phyloP scores from a whole-genome alignment of 345 rosid species.

The Cardamine chenopodiifolia region DNA sequence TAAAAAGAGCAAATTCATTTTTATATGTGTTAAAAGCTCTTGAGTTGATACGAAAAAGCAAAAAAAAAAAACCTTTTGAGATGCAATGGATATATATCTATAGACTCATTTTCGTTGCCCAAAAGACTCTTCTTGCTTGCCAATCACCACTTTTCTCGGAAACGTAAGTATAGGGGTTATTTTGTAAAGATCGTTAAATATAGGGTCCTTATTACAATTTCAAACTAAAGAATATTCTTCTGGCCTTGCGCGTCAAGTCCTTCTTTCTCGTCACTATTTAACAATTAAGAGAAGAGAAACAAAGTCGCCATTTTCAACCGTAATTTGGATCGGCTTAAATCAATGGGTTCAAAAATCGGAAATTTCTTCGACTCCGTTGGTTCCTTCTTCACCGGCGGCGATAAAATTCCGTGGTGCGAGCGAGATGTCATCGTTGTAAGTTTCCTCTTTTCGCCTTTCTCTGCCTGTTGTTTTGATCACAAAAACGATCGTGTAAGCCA shows the following conservation, averaged over 20 bases:
- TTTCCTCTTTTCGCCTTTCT: constrained; percentile 2
- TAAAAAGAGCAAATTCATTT: too few species aligned
- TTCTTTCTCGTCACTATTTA: not conserved
- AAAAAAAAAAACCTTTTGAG: not conserved
- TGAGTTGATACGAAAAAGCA: not conserved
- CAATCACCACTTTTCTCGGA: not conserved
- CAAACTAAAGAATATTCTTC: not conserved
- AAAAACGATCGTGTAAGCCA: not conserved
- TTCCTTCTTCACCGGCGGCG: constrained; percentile 70
- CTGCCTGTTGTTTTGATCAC: not conserved
- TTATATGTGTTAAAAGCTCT: not conserved
- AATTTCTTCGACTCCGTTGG: constrained; percentile 54
- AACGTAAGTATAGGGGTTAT: not conserved
- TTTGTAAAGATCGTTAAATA: not conserved
- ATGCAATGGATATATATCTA: not conserved
- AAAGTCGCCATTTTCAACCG: not conserved
- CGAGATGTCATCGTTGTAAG: constrained; percentile 68
- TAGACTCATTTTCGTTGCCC: not conserved
- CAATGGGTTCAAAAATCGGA: constrained; percentile 37
- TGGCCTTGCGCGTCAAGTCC: not conserved
- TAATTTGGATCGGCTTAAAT: not conserved
- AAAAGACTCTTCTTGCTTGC: not conserved
- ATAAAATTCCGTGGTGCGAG: constrained; percentile 87
- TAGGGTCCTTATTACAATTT: not conserved
- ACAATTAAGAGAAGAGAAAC: constrained; percentile 1